These are phyloP conservation scores for Arachis stenosperma DNA, from an alignment of 306 rosid genomes.

Conservation along the genomic window DNA sequence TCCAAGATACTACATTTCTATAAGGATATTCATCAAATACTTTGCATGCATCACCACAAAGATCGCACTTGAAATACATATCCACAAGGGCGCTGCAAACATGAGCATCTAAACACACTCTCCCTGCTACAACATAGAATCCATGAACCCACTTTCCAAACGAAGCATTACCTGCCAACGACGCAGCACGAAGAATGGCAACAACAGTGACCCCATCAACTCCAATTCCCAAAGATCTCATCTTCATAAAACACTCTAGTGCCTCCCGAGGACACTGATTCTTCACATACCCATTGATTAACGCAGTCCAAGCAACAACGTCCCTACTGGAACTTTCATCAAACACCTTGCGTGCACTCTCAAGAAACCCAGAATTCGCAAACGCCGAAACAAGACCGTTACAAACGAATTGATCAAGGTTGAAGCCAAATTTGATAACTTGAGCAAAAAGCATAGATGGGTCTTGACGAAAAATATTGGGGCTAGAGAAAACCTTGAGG, in stretches of 20 bases:
- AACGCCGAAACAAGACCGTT: conserved; percentile 44
- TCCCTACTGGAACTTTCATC: conserved; percentile 40
- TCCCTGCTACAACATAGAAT: conserved; percentile 45
- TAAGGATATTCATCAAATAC: conserved; percentile 44
- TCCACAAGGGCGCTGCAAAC: conserved; percentile 46
- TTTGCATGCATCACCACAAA: conserved; percentile 40
- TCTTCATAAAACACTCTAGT: conserved; percentile 40
- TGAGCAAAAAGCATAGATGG: conserved; percentile 43
- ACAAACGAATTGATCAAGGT: conserved; percentile 40
- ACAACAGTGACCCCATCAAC: conserved; percentile 43
- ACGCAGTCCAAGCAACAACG: conserved; percentile 48
- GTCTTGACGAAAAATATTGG: background rate
- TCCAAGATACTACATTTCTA: conserved; percentile 46
- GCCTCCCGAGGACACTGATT: conserved; percentile 43
- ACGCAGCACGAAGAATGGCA: conserved; percentile 44
- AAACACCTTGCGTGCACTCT: conserved; percentile 45
- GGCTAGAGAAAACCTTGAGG: conserved; percentile 42
- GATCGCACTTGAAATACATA: conserved; percentile 49
- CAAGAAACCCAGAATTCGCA: conserved; percentile 43
- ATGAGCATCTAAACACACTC: conserved; percentile 45
- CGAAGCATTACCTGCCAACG: conserved; percentile 37
- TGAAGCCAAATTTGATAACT: conserved; percentile 45
- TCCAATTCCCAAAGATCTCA: conserved; percentile 32
- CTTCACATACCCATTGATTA: conserved; percentile 49
- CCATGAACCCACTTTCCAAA: conserved; percentile 55